phyloP scores from a whole-genome alignment of 1,284 basidiomycete species.

The Earliella scabrosa region DNA sequence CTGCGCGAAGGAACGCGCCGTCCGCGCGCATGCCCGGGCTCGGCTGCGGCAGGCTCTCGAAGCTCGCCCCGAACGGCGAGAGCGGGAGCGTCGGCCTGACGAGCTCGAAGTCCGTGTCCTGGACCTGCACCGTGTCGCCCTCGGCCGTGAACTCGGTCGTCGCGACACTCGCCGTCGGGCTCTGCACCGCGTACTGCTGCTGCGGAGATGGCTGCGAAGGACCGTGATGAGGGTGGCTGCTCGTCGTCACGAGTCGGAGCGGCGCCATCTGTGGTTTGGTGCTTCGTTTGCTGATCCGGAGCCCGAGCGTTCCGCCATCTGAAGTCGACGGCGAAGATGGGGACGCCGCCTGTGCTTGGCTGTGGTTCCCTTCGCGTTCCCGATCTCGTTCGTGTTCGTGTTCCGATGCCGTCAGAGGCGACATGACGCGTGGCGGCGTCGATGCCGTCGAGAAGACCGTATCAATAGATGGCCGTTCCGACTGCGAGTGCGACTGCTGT shows the following conservation, averaged over 20 bases:
- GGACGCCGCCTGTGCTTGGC: too few relatives aligned
- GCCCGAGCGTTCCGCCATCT: conserved; percentile 5
- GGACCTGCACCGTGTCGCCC: conserved; percentile 64
- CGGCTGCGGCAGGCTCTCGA: conserved; percentile 49
- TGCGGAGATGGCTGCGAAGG: conserved; percentile 7
- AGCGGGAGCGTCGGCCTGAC: conserved; percentile 59
- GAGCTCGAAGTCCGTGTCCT: conserved; percentile 82
- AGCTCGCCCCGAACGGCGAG: conserved; percentile 44
- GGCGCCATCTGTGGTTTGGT: conserved; percentile 15
- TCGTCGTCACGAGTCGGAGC: conserved; percentile 18
- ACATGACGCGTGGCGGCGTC: neutral
- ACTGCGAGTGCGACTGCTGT: too few relatives aligned
- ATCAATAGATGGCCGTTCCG: conserved; percentile 20
- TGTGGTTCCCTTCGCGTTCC: too few relatives aligned
- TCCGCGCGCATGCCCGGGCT: too few relatives aligned
- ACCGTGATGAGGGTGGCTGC: too few relatives aligned
- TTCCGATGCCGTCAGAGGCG: conserved; percentile 6
- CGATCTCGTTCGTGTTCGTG: too few relatives aligned
- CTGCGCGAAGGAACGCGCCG: conserved; percentile 42
- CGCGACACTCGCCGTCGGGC: conserved; percentile 41
- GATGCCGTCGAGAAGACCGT: conserved; percentile 8
- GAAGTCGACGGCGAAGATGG: neutral
- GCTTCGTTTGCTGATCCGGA: conserved; percentile 18
- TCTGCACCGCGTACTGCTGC: conserved; percentile 14
- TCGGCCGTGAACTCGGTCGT: conserved; percentile 37